phyloP scores from a whole-genome alignment of 2,329 filamentous ascomycete species.

The Colletotrichum paranaense region DNA sequence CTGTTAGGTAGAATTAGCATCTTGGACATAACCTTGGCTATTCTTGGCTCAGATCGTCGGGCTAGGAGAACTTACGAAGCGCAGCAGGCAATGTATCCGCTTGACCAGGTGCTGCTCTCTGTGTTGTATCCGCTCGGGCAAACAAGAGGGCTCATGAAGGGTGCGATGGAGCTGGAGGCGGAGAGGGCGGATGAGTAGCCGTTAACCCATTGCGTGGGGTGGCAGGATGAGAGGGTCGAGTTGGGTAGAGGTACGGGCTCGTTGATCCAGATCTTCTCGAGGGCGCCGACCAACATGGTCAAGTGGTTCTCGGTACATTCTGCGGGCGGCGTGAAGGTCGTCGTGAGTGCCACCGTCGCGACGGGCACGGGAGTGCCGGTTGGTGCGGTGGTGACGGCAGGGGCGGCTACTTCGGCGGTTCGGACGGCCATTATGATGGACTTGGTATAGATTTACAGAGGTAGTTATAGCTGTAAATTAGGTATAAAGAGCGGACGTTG shows the following conservation, averaged over 20 bases:
- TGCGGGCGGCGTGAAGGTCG: constrained; percentile 28
- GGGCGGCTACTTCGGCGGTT: background rate
- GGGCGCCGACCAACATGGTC: constrained; percentile 32
- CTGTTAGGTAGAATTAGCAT: background rate
- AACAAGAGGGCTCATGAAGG: constrained; percentile 28
- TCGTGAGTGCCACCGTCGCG: constrained; percentile 25
- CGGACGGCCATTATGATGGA: constrained; percentile 1
- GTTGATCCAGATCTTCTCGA: constrained; percentile 35
- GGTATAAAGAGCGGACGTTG: background rate
- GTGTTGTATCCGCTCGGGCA: constrained; percentile 31
- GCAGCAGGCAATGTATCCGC: constrained; percentile 32
- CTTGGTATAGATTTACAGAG: background rate
- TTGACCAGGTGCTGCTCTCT: constrained; percentile 28
- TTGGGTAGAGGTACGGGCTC: constrained; percentile 30
- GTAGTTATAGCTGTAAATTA: background rate
- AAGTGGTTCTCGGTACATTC: constrained; percentile 28
- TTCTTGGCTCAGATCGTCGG: background rate
- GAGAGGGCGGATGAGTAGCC: constrained; percentile 27
- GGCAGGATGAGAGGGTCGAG: constrained; percentile 27
- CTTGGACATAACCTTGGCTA: background rate
- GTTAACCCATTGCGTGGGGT: constrained; percentile 26
- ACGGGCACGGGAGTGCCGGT: constrained; percentile 1
- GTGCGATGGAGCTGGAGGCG: constrained; percentile 29
- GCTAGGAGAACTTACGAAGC: background rate
- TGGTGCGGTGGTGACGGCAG: background rate